Base-by-base conservation (phyloP, 306 rosid species). In the Gastrolobium villosum region DNA sequence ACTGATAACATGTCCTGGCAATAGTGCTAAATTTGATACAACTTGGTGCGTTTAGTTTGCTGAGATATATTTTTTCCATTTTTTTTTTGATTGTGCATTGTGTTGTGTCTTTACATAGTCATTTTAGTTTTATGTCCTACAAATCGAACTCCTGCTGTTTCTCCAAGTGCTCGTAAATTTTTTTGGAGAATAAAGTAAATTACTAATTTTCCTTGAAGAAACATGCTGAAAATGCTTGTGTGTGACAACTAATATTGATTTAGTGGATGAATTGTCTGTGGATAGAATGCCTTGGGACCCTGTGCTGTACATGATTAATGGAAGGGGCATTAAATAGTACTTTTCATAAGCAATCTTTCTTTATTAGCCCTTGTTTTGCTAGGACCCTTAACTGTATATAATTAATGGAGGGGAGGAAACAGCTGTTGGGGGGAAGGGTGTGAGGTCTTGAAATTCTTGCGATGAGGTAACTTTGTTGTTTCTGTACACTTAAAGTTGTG, bases 121-220 rank as follows among this genome's bases (percentile, higher is more conserved):
- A 7, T 43, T 52, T 63, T 40, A n/a, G 6, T 49, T 35, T 46
- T 30, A 49, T 46, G 56, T 53, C 53, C 34, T 26, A 63, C 32
- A 13, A 36, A 69, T 71, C 63, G 65, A 76, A 54, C 36, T 41
- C 32, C 37, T 41, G 20, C 37, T 20, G 39, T 26, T 70, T 66
- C 39, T 45, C 67, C 53, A 70, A 31, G 69, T 55, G 14, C 49
- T 67, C 43, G 71, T 53, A 59, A 59, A 40, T 5, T 5, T 15
- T 65, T 83, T 59, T 55, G 65, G 64, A 76, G 72, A 75, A 26
- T n/a, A 52, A 28, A 50, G 32, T 52, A 60, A 68, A 80, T 49
- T 75, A 48, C 43, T 59, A 74, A 14, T 48, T 57, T 68, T 6
- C 44, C 76, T 43, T 39, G 43, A 28, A 52, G 32, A 14, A 40